Evolutionary conservation across 768 basidiomycete genomes (phyloP).

Genomic region (Panellus pusillus): DNA sequence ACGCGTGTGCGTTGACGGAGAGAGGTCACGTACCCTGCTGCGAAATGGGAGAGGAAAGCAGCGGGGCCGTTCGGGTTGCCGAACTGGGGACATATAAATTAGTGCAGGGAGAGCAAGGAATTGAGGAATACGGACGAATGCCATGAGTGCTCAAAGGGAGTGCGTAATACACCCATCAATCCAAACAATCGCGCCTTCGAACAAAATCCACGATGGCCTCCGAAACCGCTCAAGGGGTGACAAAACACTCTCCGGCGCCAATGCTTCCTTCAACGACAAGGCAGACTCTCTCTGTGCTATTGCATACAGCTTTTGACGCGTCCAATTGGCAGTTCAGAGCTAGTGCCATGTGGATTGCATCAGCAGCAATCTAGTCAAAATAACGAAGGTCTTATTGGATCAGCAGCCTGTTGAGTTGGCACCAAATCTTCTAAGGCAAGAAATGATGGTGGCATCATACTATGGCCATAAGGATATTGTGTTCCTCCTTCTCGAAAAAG

Average conservation of each 20-base stretch:
- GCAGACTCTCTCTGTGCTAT: conserved; percentile 34
- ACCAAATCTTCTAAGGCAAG: no score
- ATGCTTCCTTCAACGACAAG: conserved; percentile 87
- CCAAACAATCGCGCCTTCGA: conserved; percentile 19
- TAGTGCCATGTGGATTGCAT: no score
- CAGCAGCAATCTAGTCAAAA: no score
- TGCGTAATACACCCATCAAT: conserved; percentile 23
- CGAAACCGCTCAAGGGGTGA: conserved; percentile 40
- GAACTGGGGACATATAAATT: conserved; percentile 30
- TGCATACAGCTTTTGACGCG: conserved; percentile 15
- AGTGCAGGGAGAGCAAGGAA: neutral
- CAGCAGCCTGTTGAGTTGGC: no score
- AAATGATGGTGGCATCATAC: no score
- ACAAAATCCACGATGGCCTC: conserved; percentile 36
- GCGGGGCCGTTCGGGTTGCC: conserved; percentile 54
- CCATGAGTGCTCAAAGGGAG: conserved; percentile 32
- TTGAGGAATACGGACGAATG: conserved; percentile 35
- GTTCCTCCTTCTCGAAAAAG: no score
- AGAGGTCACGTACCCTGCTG: conserved; percentile 29
- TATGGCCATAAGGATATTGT: no score
- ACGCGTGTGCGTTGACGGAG: conserved; percentile 1
- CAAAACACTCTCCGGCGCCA: conserved; percentile 55
- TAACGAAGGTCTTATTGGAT: no score
- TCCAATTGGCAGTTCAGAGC: no score
- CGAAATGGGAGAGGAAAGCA: conserved; percentile 65